Evolutionary conservation across 495 filamentous ascomycete genomes (phyloP).

Genomic region (Penicillium crystallinum): DNA sequence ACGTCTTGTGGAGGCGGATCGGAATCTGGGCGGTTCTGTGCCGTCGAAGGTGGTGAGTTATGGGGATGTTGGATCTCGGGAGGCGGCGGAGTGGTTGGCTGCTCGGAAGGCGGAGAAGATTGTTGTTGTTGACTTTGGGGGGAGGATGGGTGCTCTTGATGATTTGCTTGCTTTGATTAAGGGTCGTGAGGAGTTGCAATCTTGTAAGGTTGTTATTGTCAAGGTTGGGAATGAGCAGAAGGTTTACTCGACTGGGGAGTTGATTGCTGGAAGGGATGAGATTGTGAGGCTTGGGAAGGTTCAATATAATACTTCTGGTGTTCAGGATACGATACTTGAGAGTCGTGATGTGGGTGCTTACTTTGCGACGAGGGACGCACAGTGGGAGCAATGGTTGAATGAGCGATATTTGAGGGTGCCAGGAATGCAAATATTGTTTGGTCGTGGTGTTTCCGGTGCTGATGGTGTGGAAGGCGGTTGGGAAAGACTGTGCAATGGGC

Average conservation of each 20-base stretch:
- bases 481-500: slow-evolving; percentile 35
- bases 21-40: slow-evolving; percentile 11
- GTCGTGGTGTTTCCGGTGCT: slow-evolving; percentile 35
- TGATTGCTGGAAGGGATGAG: slow-evolving; percentile 1
- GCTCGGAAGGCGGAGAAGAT: slow-evolving; percentile 29
- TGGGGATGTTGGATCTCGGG: slow-evolving; percentile 4
- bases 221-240: slow-evolving; percentile 40
- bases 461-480: slow-evolving; percentile 38
- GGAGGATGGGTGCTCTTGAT: slow-evolving; percentile 32
- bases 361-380: slow-evolving; percentile 16
- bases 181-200: neutral
- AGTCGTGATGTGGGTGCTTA: slow-evolving; percentile 26
- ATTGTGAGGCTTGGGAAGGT: slow-evolving; percentile 18
- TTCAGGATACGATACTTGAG: slow-evolving; percentile 34
- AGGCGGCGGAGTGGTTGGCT: slow-evolving; percentile 15
- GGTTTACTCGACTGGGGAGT: slow-evolving; percentile 25
- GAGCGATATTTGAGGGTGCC: slow-evolving; percentile 25
- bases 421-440: slow-evolving; percentile 35
- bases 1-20: slow-evolving; percentile 24
- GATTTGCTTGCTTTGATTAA: slow-evolving; percentile 31
- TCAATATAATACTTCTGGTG: slow-evolving; percentile 40
- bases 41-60: slow-evolving; percentile 22
- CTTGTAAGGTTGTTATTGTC: slow-evolving; percentile 26
- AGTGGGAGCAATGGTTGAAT: slow-evolving; percentile 33
- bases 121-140: slow-evolving; percentile 50